Evolutionary conservation across 78 protist genomes (phyloP).

Genomic region (Protostelium mycophagum): DNA sequence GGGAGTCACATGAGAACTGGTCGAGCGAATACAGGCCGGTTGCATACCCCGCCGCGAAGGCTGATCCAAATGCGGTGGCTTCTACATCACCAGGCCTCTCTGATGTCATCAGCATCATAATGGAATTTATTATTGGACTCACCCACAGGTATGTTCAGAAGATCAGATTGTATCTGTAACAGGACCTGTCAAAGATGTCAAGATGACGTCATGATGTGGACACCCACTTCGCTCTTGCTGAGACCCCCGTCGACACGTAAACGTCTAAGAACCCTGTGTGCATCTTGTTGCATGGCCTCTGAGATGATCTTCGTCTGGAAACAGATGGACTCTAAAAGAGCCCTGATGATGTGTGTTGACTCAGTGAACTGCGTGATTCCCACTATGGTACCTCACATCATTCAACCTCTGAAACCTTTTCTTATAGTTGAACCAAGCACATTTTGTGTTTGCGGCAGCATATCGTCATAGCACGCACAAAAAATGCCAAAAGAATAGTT

Average conservation of each 20-base stretch:
- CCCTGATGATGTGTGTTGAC: conserved; percentile 72
- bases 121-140: neutral
- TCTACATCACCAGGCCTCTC: conserved; percentile 49
- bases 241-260: conserved; percentile 86
- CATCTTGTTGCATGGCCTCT: conserved; percentile 58
- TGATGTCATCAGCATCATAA: neutral
- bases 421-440: no score
- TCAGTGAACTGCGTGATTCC: conserved; percentile 83
- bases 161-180: conserved; percentile 76
- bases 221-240: conserved; percentile 22
- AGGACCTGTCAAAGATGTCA: no score
- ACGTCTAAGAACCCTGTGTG: conserved; percentile 5
- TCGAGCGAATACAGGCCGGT: conserved; percentile 27
- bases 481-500: no score
- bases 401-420: neutral
- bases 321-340: conserved; percentile 75
- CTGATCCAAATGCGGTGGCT: conserved; percentile 86
- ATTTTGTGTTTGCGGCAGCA: no score
- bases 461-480: neutral
- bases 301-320: conserved; percentile 70
- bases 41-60: conserved; percentile 72
- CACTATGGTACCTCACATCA: conserved; percentile 34
- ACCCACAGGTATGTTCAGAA: conserved; percentile 55
- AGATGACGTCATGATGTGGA: no score
- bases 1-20: no score